Percentiles rank a stretch among this genome's conserved stretches.
These are phyloP conservation scores for Colletotrichum simmondsii DNA, from an alignment of 2,329 filamentous ascomycete genomes.

Conservation along the genomic window DNA sequence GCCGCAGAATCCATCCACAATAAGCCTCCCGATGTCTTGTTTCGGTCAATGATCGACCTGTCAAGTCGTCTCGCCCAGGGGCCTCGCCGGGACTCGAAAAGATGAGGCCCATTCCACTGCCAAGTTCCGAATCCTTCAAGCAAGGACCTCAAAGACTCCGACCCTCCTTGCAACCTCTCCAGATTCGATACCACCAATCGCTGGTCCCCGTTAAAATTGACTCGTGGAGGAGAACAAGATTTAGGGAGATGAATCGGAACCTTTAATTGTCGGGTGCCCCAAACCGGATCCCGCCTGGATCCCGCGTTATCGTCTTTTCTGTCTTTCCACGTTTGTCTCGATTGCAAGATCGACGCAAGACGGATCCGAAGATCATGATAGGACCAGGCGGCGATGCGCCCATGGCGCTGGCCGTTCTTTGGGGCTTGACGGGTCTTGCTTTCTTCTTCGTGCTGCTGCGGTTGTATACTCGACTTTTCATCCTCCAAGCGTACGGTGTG, in stretches of 20 bases:
- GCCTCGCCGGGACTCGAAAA: not conserved
- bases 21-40: not conserved
- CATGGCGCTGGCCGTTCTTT: constrained; percentile 40
- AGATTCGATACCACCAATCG: not conserved
- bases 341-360: constrained; percentile 5
- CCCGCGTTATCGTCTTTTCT: not conserved
- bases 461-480: constrained; percentile 46
- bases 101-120: constrained; percentile 1
- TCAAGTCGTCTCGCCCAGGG: constrained; percentile 10
- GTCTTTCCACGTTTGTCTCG: not conserved
- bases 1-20: constrained; percentile 9
- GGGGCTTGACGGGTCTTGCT: constrained; percentile 39
- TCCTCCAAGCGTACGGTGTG: constrained; percentile 29
- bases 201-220: constrained; percentile 4
- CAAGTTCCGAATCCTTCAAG: not conserved
- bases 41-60: constrained; percentile 21
- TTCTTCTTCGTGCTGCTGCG: constrained; percentile 46
- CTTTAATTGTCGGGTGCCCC: constrained; percentile 14
- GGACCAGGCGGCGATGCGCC: constrained; percentile 32
- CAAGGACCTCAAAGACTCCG: not conserved
- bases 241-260: constrained; percentile 14
- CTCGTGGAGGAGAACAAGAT: constrained; percentile 1
- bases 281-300: not conserved
- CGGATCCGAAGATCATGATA: constrained; percentile 23
- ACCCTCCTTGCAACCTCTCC: constrained; percentile 4